phyloP scores from a whole-genome alignment of 1,139 yeast species.

The Zhuliangozyma parablackwelliae region DNA sequence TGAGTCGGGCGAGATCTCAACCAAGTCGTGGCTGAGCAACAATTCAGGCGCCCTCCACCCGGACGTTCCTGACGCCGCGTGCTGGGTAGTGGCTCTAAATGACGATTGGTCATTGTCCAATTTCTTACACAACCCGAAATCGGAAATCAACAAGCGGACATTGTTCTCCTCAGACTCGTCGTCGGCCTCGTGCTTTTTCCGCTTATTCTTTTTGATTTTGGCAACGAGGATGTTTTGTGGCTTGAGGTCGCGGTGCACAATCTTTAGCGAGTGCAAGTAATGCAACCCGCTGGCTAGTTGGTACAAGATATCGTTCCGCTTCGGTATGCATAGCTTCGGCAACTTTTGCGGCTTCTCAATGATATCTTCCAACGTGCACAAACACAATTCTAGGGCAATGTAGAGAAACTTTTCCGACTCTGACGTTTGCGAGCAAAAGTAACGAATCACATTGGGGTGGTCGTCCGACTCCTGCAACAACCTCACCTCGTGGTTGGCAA shows the following conservation, averaged over 20 bases:
- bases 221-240: conserved; percentile 94
- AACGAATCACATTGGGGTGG: conserved; percentile 91
- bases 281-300: conserved; percentile 85
- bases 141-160: conserved; percentile 76
- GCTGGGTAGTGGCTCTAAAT: conserved; percentile 85
- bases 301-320: conserved; percentile 49
- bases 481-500: conserved; percentile 92
- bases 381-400: conserved; percentile 89
- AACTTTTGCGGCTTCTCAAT: conserved; percentile 50
- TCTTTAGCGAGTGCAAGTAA: conserved; percentile 83
- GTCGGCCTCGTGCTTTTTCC: not conserved
- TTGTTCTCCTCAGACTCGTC: conserved; percentile 9
- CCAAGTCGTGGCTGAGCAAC: conserved; percentile 42
- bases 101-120: conserved; percentile 90
- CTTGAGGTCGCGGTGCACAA: conserved; percentile 92
- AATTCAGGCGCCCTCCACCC: conserved; percentile 99
- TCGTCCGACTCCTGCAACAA: conserved; percentile 91
- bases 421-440: conserved; percentile 85
- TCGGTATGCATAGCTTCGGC: conserved; percentile 21
- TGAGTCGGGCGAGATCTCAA: conserved; percentile 39
- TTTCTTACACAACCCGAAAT: conserved; percentile 91
- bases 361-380: conserved; percentile 83
- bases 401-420: conserved; percentile 71
- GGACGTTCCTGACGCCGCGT: conserved; percentile 88
- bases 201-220: conserved; percentile 35